Evolutionary conservation across 1,139 yeast species (phyloP).

Genomic region (Yarrowia galli): DNA sequence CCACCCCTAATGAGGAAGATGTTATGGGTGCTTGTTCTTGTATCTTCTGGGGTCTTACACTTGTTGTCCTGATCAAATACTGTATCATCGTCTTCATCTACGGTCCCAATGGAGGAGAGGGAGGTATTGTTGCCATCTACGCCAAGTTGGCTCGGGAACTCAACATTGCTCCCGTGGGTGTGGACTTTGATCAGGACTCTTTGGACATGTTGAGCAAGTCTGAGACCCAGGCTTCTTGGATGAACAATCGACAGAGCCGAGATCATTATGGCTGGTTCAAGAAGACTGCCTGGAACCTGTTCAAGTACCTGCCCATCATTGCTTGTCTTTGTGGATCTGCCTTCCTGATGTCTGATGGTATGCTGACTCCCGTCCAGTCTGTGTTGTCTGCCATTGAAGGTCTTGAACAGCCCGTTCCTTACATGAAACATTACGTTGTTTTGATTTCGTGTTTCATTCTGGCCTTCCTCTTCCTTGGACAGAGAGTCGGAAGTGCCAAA

Average conservation of each 20-base stretch:
- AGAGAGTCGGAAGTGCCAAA: constrained; percentile 55
- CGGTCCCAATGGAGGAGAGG: constrained; percentile 66
- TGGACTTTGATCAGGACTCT: neutral
- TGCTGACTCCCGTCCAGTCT: constrained; percentile 68
- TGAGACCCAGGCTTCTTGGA: constrained; percentile 18
- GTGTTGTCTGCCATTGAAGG: constrained; percentile 58
- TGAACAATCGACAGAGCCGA: neutral
- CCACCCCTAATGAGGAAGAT: constrained; percentile 53
- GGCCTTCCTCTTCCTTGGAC: constrained; percentile 56
- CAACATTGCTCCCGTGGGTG: constrained; percentile 51
- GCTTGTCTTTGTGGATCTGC: constrained; percentile 63
- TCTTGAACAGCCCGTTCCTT: constrained; percentile 56
- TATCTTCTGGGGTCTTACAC: constrained; percentile 62
- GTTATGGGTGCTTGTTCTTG: constrained; percentile 61
- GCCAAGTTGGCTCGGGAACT: constrained; percentile 61
- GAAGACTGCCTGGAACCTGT: constrained; percentile 22
- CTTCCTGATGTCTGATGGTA: constrained; percentile 64
- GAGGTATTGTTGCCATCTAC: constrained; percentile 68
- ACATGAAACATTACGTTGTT: constrained; percentile 52
- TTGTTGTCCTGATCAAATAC: constrained; percentile 62
- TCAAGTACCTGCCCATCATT: constrained; percentile 38
- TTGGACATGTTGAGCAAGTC: constrained; percentile 20
- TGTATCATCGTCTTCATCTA: constrained; percentile 57
- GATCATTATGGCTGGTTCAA: constrained; percentile 16
- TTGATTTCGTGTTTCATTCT: constrained; percentile 59